Percentiles rank a stretch among this genome's conserved stretches.
Evolutionary conservation across 23 red algal genomes (phyloP).

Genomic region (Gracilaria domingensis): DNA sequence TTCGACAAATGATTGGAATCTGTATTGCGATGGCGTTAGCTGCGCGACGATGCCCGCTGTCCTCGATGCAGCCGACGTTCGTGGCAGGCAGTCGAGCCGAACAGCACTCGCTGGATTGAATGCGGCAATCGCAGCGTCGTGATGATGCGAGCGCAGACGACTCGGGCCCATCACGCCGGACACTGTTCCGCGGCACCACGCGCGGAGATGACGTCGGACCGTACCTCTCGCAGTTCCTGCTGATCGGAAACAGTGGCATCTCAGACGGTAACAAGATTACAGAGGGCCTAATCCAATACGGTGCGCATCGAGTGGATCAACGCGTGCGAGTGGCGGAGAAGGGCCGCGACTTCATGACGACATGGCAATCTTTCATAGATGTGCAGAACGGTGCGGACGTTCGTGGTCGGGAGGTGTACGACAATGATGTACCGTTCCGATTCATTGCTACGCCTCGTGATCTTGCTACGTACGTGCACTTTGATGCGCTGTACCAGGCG

Average conservation of each 20-base stretch:
- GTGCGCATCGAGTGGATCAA: constrained; percentile 53
- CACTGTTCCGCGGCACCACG: constrained; percentile 54
- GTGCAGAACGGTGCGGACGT: constrained; percentile 80
- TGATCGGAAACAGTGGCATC: constrained; percentile 43
- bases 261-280: not conserved
- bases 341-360: constrained; percentile 67
- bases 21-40: constrained; percentile 75
- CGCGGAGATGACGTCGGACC: constrained; percentile 52
- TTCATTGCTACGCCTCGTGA: constrained; percentile 76
- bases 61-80: too few species aligned
- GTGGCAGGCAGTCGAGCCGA: too few species aligned
- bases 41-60: too few species aligned
- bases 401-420: not conserved
- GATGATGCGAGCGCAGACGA: constrained; percentile 3
- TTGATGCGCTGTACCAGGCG: constrained; percentile 81
- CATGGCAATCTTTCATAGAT: constrained; percentile 43
- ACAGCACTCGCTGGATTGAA: too few species aligned
- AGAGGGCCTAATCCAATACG: constrained; percentile 60
- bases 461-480: constrained; percentile 73
- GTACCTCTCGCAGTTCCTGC: constrained; percentile 78
- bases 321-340: constrained; percentile 32
- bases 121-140: too few species aligned
- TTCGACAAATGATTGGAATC: too few species aligned
- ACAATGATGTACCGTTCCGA: not conserved
- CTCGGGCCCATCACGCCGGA: not conserved